Conservation (phyloP, 805 yeast genomes). For the Candida insectalens region DNA sequence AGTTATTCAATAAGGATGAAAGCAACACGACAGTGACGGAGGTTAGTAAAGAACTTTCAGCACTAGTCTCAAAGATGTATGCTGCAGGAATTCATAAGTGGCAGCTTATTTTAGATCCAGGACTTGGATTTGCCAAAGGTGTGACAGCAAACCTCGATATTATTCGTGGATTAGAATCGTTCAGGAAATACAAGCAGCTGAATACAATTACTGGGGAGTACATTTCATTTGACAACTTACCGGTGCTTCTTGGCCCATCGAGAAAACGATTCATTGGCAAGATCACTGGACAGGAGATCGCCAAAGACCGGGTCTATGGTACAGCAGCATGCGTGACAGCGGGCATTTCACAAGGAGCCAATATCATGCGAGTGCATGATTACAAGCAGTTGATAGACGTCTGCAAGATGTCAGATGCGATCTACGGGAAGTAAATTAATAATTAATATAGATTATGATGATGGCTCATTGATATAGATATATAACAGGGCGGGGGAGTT, state of each 20-base stretch:
- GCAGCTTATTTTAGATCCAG: conserved; percentile 93
- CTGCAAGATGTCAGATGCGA: conserved; percentile 61
- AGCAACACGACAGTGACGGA: conserved; percentile 25
- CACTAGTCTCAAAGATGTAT: conserved; percentile 46
- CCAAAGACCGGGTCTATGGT: conserved; percentile 61
- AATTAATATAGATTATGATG: no score
- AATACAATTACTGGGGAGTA: conserved; percentile 18
- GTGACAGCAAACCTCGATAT: conserved; percentile 59
- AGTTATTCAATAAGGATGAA: conserved; percentile 7
- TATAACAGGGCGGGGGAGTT: no score
- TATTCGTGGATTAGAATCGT: conserved; percentile 37
- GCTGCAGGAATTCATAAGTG: conserved; percentile 65
- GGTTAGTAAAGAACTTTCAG: conserved; percentile 56
- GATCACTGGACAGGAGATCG: conserved; percentile 45
- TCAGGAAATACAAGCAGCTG: conserved; percentile 35
- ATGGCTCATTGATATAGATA: no score
- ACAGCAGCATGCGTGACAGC: conserved; percentile 71
- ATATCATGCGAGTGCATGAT: conserved; percentile 86
- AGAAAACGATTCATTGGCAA: conserved; percentile 81
- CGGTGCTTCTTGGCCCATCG: conserved; percentile 79
- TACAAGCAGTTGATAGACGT: conserved; percentile 48
- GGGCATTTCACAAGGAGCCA: conserved; percentile 62
- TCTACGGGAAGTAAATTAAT: conserved; percentile 38
- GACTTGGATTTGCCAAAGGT: conserved; percentile 91
- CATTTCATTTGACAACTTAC: conserved; percentile 41